phyloP scores from a whole-genome alignment of 2,329 filamentous ascomycete genomes.

The Ophiostoma himal-ulmi region DNA sequence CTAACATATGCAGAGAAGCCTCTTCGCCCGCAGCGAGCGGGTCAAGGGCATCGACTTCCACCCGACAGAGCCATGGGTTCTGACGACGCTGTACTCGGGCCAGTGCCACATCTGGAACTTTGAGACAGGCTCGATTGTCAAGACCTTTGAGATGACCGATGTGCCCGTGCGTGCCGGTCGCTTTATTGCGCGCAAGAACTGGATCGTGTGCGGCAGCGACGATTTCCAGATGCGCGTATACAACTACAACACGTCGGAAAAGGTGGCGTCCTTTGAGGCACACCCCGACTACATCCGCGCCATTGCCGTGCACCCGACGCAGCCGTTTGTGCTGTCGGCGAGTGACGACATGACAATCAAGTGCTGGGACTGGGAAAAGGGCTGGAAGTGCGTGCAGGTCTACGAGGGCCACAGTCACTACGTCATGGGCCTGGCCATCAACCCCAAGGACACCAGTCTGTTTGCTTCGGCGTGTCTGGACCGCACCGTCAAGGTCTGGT shows the following conservation, averaged over 20 bases:
- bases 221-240: slow-evolving; percentile 58
- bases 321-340: slow-evolving; percentile 91
- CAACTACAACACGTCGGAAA: slow-evolving; percentile 99
- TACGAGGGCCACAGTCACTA: slow-evolving; percentile 94
- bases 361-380: slow-evolving; percentile 98
- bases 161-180: slow-evolving; percentile 94
- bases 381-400: slow-evolving; percentile 93
- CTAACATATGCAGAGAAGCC: slow-evolving; percentile 23
- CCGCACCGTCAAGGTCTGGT: slow-evolving; percentile 69
- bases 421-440: slow-evolving; percentile 94
- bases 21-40: slow-evolving; percentile 28
- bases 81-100: slow-evolving; percentile 94
- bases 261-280: slow-evolving; percentile 93
- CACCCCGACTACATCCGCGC: slow-evolving; percentile 98
- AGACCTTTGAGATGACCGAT: slow-evolving; percentile 98
- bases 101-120: slow-evolving; percentile 99
- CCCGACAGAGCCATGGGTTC: slow-evolving; percentile 28
- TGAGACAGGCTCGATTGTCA: slow-evolving; percentile 92
- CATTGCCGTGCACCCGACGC: slow-evolving; percentile 81
- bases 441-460: slow-evolving; percentile 92
- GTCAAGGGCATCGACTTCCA: slow-evolving; percentile 29
- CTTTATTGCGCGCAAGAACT: slow-evolving; percentile 97
- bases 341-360: slow-evolving; percentile 99
- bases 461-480: slow-evolving; percentile 93
- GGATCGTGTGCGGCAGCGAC: slow-evolving; percentile 93